Base-by-base conservation (phyloP, 1,284 basidiomycete genomes). In the Anthracocystis setariae region DNA sequence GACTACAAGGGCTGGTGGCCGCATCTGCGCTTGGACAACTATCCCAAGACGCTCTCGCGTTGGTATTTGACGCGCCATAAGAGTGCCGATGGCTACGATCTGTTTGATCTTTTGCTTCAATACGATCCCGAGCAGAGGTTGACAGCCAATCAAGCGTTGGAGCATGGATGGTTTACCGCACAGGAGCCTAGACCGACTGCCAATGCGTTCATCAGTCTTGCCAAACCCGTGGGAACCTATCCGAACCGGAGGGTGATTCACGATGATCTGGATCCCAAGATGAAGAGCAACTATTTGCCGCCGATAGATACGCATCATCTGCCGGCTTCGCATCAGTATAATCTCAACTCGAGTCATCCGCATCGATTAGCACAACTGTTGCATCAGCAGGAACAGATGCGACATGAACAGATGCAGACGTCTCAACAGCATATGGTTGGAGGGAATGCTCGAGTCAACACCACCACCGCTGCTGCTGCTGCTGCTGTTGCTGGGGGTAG, bases 91-190 rank as follows among this genome's bases (percentile, higher is more conserved):
- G 80, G 81, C 12, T 78, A 72, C 46, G 67, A 66, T 15, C 61
- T 82, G 7, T 76, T 82, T 42, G 76, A 82, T 32, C 29, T 49
- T 9, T 56, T 82, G 10, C 61, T 82, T 7, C 72, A 89, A 23
- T 98, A 94, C 84, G 93, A 98, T 83, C 95, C 95, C 0, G 90
- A 91, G 67, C 89, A 87, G 71, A 87, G 96, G 15, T 86, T 97
- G 37, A 93, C 91, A 0, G 93, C 94, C 0, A 87, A 88, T 67
- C 88, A 92, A 68, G 90, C 92, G 0, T 84, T 98, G 1, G 85
- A 86, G 15, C 94, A 98, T 82, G 80, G 83, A 0, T 88, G 86
- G 85, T 88, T 87, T 72, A 81, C 79, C 17, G 84, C 85, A 27
- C 84, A 83, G 58, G 62, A 68, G 13, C 86, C 73, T 47, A 83